A percentile compares a stretch with the other conserved stretches of the same genome.
phyloP scores from a whole-genome alignment of 192 early-diverging fungal genomes.

The Coemansia erecta region DNA sequence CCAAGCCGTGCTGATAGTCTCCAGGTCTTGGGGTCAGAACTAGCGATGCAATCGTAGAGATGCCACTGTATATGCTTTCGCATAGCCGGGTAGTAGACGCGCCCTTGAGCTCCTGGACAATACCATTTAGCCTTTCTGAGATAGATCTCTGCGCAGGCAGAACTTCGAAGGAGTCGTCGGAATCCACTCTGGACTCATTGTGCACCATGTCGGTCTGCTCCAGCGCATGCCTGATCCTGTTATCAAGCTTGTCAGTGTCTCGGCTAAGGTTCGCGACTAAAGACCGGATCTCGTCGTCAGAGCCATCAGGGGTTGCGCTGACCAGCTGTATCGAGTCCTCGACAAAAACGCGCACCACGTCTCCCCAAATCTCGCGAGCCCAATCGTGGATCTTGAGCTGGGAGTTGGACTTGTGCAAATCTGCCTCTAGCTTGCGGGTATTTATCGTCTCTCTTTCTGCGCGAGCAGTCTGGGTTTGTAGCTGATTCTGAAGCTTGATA shows the following conservation, averaged over 20 bases:
- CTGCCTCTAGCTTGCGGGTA: background rate
- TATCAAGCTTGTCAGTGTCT: conserved; percentile 28
- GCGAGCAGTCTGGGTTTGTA: too few relatives aligned
- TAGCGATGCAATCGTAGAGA: conserved; percentile 9
- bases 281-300: background rate
- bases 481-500: too few relatives aligned
- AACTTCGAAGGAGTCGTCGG: conserved; percentile 1
- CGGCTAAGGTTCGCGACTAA: conserved; percentile 3
- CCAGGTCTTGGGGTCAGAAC: background rate
- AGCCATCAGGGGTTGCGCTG: background rate
- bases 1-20: too few relatives aligned
- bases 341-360: conserved; percentile 13
- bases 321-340: background rate
- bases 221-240: conserved; percentile 19
- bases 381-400: conserved; percentile 34
- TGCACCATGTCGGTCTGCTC: conserved; percentile 8
- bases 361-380: conserved; percentile 30
- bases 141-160: conserved; percentile 13
- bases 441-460: background rate
- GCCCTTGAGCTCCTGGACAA: conserved; percentile 19
- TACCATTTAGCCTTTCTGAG: conserved; percentile 17
- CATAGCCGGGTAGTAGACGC: conserved; percentile 24
- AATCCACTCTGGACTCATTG: conserved; percentile 1
- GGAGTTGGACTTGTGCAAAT: background rate
- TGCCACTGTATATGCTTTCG: conserved; percentile 24